A percentile compares a stretch with the other conserved stretches of the same genome.
These are phyloP conservation scores for Fusarium sambucinum DNA, from an alignment of 2,329 filamentous ascomycete species.

Conservation along the genomic window DNA sequence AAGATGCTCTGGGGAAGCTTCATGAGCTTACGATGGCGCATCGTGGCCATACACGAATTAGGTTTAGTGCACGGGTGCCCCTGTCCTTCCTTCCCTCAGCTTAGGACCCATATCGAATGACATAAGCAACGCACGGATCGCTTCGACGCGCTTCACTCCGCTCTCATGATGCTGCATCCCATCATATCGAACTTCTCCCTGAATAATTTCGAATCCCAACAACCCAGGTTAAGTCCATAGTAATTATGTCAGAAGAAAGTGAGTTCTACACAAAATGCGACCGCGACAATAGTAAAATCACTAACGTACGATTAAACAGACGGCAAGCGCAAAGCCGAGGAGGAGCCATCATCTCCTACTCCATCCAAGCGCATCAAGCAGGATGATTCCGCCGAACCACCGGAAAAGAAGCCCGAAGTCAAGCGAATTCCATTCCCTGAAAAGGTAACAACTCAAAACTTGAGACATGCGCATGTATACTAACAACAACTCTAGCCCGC, in stretches of 20 bases:
- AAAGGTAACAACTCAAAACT: slow-evolving; percentile 67
- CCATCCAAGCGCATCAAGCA: slow-evolving; percentile 75
- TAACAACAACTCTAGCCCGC: slow-evolving; percentile 69
- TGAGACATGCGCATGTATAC: not conserved
- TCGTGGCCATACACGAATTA: slow-evolving; percentile 52
- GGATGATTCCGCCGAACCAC: slow-evolving; percentile 48
- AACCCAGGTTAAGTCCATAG: slow-evolving; percentile 7
- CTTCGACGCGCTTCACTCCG: slow-evolving; percentile 41
- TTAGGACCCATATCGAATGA: slow-evolving; percentile 29
- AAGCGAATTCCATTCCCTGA: slow-evolving; percentile 88
- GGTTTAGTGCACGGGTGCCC: slow-evolving; percentile 48
- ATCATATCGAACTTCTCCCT: slow-evolving; percentile 31
- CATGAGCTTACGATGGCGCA: slow-evolving; percentile 49
- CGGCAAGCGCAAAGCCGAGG: slow-evolving; percentile 79
- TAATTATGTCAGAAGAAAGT: slow-evolving; percentile 48
- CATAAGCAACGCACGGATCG: slow-evolving; percentile 51
- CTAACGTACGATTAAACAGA: slow-evolving; percentile 51
- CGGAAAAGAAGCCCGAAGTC: slow-evolving; percentile 63
- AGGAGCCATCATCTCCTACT: slow-evolving; percentile 72
- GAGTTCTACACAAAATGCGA: not conserved
- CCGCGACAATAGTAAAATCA: not conserved
- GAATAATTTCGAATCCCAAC: slow-evolving; percentile 9
- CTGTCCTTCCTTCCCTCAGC: slow-evolving; percentile 3
- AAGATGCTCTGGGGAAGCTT: slow-evolving; percentile 47
- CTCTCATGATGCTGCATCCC: slow-evolving; percentile 40